Evolutionary conservation across 495 filamentous ascomycete genomes (phyloP), one percentile per base, ranked within the genome.

Genomic region (Elaphomyces granulatus): DNA sequence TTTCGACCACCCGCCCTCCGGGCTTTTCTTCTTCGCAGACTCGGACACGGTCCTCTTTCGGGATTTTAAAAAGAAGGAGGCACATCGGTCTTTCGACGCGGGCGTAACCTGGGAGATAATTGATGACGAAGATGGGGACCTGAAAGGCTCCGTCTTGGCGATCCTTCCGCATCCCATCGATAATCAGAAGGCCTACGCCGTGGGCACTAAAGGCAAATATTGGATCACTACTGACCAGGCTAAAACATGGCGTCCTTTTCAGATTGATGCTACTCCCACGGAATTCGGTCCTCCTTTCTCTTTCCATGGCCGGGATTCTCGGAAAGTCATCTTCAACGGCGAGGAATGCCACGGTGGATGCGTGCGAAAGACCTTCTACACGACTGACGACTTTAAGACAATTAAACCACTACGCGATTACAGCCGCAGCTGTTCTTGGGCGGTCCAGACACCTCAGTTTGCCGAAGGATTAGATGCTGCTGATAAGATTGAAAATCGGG

Each of bases 11-110:
- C 45, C 60, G 43, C 83, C 82, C 1, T 39, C 37, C 34, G 70
- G 74, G 51, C 64, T 94, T 36, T 76, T 80, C 62, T 98, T 92
- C 59, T 95, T 98, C 50, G 73, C 85, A 42, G 81, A 83, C 50
- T 83, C 83, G 20, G 80, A 93, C 52, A 76, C 81, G 34, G 60
- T 87, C 37, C 58, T 90, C 18, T 71, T 81, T 44, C 72, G 70
- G 44, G 80, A 82, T 50, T 30, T 47, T 1, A 48, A 55, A 4
- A 59, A 63, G 8, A 65, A 68, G 23, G 73, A 70, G 31, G 61
- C 88, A 16, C 77, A 75, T 42, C 73, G 80, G 33, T 92, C 87
- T 28, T 66, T 68, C 34, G 78, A 94, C 59, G 83, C 80, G 3
- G 90, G 90, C 38, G 68, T 68, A 34, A 68, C 58, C 30, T 98